Conservation (phyloP, 768 basidiomycete species). For the Lentinula guzmanii region DNA sequence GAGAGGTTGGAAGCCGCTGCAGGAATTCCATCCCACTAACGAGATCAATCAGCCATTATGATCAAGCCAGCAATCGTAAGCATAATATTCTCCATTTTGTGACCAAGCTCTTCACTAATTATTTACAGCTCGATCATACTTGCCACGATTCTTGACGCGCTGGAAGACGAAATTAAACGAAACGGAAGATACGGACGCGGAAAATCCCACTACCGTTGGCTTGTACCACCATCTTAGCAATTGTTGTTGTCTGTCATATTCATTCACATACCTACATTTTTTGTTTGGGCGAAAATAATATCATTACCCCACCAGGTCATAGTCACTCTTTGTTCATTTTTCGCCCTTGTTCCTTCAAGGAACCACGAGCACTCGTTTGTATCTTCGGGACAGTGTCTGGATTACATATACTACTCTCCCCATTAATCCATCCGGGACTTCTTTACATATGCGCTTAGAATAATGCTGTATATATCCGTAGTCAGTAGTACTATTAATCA, state of each 20-base stretch:
- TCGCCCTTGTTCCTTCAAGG: too few relatives aligned
- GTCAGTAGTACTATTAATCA: background rate
- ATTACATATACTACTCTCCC: background rate
- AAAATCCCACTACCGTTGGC: background rate
- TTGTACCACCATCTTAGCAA: background rate
- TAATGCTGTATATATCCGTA: background rate
- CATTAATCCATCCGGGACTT: background rate
- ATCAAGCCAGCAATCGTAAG: background rate
- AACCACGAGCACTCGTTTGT: background rate
- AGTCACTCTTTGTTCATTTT: background rate
- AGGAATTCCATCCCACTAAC: background rate
- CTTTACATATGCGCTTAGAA: background rate
- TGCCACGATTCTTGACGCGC: background rate
- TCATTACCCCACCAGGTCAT: background rate
- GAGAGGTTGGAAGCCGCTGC: slow-evolving; percentile 46
- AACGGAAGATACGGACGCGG: background rate
- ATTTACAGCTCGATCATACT: background rate
- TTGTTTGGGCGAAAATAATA: background rate
- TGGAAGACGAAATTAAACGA: background rate
- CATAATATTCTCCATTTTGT: background rate
- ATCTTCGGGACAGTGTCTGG: background rate
- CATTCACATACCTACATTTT: background rate
- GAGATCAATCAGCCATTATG: background rate
- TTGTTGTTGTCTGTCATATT: slow-evolving; percentile 1
- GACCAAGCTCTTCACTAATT: background rate